Evolutionary conservation across 2,329 filamentous ascomycete genomes (phyloP).

Genomic region (Aspergillus sp.): DNA sequence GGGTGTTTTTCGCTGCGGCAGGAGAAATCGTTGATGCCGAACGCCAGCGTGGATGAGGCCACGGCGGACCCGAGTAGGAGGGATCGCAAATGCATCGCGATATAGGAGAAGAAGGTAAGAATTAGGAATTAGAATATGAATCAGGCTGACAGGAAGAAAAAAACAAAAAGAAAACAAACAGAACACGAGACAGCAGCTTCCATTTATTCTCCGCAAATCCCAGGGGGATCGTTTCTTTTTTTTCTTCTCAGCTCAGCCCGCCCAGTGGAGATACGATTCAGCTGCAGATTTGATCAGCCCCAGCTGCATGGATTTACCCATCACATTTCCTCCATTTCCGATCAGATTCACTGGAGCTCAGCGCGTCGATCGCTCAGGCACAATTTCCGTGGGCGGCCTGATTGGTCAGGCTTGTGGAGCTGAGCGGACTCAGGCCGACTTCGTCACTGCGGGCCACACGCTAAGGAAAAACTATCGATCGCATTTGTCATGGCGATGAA

Average conservation of each 20-base stretch:
- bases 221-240: no score
- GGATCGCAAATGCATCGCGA: neutral
- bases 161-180: no score
- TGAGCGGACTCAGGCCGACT: neutral
- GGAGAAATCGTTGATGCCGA: constrained; percentile 35
- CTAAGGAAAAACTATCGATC: neutral
- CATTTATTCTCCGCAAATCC: neutral
- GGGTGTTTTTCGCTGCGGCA: constrained; percentile 27
- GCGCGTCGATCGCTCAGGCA: neutral
- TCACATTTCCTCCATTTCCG: neutral
- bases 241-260: neutral
- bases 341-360: neutral
- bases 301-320: neutral
- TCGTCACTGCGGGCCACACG: no score
- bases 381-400: neutral
- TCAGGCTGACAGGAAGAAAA: no score
- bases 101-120: neutral
- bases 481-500: neutral
- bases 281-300: neutral
- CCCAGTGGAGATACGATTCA: neutral
- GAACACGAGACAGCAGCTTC: neutral
- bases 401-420: neutral
- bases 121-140: neutral
- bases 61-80: constrained; percentile 11
- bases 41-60: constrained; percentile 17